phyloP scores from a whole-genome alignment of 257 asterid genomes.

The Asclepias syriaca region DNA sequence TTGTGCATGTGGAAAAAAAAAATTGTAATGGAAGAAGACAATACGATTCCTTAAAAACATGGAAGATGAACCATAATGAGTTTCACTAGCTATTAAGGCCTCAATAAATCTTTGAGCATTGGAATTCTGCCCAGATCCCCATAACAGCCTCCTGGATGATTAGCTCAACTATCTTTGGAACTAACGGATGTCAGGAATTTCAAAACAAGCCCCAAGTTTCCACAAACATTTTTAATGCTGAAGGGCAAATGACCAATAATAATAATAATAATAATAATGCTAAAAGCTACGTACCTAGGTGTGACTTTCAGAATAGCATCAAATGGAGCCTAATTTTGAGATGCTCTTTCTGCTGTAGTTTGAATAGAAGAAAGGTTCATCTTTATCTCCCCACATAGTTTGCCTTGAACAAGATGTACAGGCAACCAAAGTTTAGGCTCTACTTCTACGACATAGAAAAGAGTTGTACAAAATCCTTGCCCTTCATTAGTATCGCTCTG shows the following conservation, averaged over 20 bases:
- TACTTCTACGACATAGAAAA: constrained; percentile 54
- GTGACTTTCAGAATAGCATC: neutral
- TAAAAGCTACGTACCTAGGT: neutral
- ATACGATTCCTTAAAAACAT: neutral
- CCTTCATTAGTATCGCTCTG: constrained; percentile 27
- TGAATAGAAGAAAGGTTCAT: constrained; percentile 58
- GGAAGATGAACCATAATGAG: neutral
- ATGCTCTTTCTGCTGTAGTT: constrained; percentile 47
- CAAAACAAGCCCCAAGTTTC: neutral
- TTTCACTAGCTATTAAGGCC: neutral
- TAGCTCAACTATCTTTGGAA: neutral
- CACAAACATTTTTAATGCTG: neutral
- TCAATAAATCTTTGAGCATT: neutral
- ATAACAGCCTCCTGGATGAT: neutral
- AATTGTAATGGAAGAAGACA: neutral
- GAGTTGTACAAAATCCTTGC: constrained; percentile 47
- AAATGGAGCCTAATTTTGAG: neutral
- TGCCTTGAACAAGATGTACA: constrained; percentile 68
- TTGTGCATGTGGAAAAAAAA: neutral
- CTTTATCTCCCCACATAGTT: constrained; percentile 62
- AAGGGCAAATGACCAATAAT: neutral
- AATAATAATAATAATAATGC: too few species aligned
- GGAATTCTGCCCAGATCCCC: too few species aligned
- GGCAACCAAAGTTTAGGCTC: constrained; percentile 87
- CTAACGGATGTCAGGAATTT: neutral